Evolutionary conservation across 192 early-diverging fungal species (phyloP).

Genomic region (Coemansia sp.): DNA sequence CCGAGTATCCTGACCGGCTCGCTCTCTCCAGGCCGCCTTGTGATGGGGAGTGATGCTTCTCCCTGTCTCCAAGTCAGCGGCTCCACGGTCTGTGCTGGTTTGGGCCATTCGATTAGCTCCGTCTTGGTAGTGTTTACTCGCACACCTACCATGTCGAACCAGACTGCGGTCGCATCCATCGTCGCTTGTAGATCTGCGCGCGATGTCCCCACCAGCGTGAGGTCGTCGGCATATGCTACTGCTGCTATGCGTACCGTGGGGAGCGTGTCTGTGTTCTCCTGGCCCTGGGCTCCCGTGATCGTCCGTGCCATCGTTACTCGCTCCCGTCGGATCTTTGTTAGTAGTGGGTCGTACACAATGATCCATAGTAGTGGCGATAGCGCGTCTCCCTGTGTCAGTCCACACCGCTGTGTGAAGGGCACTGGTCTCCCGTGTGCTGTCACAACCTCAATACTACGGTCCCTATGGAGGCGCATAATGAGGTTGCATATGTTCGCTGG

Average conservation of each 20-base stretch:
- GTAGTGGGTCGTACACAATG: constrained; percentile 8
- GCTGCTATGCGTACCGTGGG: background rate
- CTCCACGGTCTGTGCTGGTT: background rate
- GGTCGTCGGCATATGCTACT: constrained; percentile 3
- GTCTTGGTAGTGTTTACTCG: constrained; percentile 1
- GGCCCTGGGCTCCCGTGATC: background rate
- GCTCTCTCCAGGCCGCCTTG: background rate
- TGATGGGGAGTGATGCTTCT: background rate
- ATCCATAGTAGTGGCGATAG: constrained; percentile 16
- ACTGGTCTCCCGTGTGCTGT: background rate
- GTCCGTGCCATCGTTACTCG: background rate
- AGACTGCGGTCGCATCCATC: background rate
- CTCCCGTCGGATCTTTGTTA: background rate
- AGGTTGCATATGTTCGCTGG: background rate
- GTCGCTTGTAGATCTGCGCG: background rate
- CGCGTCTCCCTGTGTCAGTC: constrained; percentile 8
- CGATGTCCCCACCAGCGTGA: background rate
- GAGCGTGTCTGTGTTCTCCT: no score
- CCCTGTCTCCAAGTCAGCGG: background rate
- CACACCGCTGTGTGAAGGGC: constrained; percentile 4
- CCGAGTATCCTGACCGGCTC: background rate
- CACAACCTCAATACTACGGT: background rate
- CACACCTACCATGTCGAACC: background rate
- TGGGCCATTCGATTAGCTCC: background rate
- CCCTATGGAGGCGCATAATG: background rate